phyloP scores from a whole-genome alignment of 176 grass and related monocot genomes.

The Oryza australiensis region DNA sequence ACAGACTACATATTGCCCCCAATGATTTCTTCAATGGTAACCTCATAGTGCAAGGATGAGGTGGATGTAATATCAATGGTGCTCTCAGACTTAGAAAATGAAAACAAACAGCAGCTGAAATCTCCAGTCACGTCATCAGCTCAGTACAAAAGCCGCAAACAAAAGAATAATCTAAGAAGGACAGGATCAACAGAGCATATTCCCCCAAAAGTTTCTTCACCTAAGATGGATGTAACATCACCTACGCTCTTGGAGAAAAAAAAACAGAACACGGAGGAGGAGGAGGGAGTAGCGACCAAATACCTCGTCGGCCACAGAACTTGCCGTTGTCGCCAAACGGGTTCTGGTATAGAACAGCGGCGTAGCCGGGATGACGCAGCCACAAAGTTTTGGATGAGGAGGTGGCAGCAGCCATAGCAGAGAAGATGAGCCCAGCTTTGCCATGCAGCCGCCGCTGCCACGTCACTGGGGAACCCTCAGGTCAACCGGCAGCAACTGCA shows the following conservation, averaged over 20 bases:
- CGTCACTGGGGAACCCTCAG: too few species aligned
- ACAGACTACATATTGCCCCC: neutral
- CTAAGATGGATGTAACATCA: constrained; percentile 48
- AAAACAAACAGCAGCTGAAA: neutral
- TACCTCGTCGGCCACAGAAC: neutral
- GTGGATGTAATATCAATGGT: neutral
- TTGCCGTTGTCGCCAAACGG: neutral
- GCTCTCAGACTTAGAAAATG: neutral
- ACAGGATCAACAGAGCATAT: neutral
- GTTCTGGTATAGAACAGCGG: neutral
- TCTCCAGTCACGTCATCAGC: constrained; percentile 13
- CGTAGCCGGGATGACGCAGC: too few species aligned
- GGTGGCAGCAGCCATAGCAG: too few species aligned
- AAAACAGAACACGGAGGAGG: neutral
- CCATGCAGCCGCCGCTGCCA: too few species aligned
- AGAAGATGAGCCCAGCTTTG: too few species aligned
- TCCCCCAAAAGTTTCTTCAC: constrained; percentile 61
- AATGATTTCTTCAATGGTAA: constrained; percentile 7
- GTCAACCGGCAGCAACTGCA: too few species aligned
- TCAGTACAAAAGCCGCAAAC: neutral
- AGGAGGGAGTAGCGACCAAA: neutral
- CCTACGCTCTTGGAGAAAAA: neutral
- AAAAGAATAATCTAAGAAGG: neutral
- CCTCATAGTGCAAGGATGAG: constrained; percentile 31
- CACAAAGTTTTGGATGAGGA: neutral